Conservation (phyloP, 768 basidiomycete species). For the Tephrocybe sp. region DNA sequence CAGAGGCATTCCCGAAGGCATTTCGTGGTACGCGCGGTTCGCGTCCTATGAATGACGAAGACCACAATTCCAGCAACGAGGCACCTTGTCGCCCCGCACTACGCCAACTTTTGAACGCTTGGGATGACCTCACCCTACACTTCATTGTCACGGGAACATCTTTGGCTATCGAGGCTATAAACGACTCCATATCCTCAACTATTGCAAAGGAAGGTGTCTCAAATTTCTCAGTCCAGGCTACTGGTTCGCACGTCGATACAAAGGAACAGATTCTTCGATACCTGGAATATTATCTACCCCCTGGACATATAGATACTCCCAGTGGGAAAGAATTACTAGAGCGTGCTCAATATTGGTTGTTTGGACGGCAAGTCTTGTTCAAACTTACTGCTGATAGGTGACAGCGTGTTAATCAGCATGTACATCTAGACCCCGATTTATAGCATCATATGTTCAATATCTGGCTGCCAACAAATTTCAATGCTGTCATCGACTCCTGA, state of each 20-base stretch:
- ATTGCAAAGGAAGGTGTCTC: background rate
- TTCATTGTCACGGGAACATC: background rate
- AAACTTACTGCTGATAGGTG: background rate
- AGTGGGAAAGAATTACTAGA: background rate
- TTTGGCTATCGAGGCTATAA: background rate
- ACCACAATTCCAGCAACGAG: too few species aligned
- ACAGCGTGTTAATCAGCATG: too few species aligned
- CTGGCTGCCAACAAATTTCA: background rate
- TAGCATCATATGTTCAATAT: background rate
- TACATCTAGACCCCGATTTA: background rate
- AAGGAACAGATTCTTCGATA: background rate
- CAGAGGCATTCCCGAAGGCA: background rate
- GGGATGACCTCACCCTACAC: background rate
- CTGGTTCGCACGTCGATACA: background rate
- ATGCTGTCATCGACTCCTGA: background rate
- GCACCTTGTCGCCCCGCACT: background rate
- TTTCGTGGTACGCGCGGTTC: background rate
- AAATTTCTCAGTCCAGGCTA: background rate
- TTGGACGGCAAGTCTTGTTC: background rate
- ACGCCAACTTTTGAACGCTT: background rate
- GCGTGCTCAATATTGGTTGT: background rate
- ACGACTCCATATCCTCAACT: background rate
- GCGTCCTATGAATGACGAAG: background rate
- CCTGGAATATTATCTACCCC: background rate
- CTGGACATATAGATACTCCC: background rate